Evolutionary conservation across 768 basidiomycete genomes (phyloP).

Genomic region (Russula earlei): DNA sequence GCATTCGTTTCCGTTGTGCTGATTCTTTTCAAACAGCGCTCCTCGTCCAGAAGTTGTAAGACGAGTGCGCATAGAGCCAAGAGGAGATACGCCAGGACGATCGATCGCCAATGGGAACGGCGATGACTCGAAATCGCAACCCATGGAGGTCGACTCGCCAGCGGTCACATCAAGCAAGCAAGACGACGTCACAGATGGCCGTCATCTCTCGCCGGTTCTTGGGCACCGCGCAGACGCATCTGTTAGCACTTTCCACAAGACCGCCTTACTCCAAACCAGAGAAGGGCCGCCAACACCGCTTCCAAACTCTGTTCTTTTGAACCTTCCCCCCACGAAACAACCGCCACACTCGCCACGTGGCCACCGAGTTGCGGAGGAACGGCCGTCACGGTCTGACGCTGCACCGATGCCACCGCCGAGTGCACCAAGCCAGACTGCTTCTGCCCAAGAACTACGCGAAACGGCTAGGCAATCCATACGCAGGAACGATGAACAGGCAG

Average conservation of each 20-base stretch:
- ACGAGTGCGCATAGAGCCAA: constrained; percentile 36
- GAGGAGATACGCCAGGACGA: constrained; percentile 29
- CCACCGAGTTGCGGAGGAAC: constrained; percentile 35
- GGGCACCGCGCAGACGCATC: constrained; percentile 5
- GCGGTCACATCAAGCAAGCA: not conserved
- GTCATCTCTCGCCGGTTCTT: not conserved
- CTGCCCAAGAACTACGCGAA: constrained; percentile 72
- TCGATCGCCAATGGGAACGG: constrained; percentile 25
- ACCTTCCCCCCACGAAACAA: constrained; percentile 26
- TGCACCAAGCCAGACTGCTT: constrained; percentile 67
- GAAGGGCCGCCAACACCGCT: constrained; percentile 20
- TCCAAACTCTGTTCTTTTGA: constrained; percentile 17
- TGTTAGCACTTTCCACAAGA: constrained; percentile 2
- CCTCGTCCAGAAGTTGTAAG: constrained; percentile 76
- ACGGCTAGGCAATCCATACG: constrained; percentile 57
- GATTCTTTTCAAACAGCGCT: constrained; percentile 35
- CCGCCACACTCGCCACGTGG: constrained; percentile 32
- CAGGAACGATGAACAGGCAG: constrained; percentile 30
- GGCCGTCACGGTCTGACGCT: constrained; percentile 28
- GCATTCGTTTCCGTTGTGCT: constrained; percentile 7
- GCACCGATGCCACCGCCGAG: constrained; percentile 71
- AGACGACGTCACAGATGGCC: not conserved
- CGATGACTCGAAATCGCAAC: constrained; percentile 5
- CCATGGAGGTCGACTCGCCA: constrained; percentile 15
- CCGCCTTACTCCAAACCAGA: constrained; percentile 4